Conservation (phyloP, 2,329 filamentous ascomycete genomes). For the Domatiomyces globalis region DNA sequence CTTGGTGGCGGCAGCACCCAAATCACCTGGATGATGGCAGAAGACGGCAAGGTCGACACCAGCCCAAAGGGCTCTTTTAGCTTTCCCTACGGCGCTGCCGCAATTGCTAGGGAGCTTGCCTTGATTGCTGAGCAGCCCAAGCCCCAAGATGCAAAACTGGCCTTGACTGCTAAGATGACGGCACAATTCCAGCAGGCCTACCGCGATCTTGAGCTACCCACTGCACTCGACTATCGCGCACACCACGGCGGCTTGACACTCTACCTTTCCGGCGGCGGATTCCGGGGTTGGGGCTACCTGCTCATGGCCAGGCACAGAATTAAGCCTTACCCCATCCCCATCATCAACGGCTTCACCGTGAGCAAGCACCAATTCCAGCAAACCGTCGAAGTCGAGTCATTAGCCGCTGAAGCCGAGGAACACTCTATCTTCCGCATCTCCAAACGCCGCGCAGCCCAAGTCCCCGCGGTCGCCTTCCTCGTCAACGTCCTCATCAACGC, state of each 20-base stretch:
- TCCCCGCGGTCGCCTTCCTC: conserved; percentile 68
- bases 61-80: conserved; percentile 46
- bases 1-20: conserved; percentile 49
- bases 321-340: conserved; percentile 67
- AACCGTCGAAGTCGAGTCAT: conserved; percentile 64
- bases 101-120: conserved; percentile 42
- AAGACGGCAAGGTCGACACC: conserved; percentile 36
- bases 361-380: conserved; percentile 62
- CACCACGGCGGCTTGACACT: conserved; percentile 46
- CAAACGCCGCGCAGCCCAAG: conserved; percentile 61
- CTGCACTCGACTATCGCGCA: conserved; percentile 32
- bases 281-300: conserved; percentile 80
- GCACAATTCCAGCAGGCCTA: conserved; percentile 48
- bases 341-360: conserved; percentile 65
- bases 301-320: conserved; percentile 64
- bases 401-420: conserved; percentile 42
- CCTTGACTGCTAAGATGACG: conserved; percentile 31
- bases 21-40: conserved; percentile 50
- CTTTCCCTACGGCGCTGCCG: conserved; percentile 57
- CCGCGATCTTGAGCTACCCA: conserved; percentile 41
- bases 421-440: conserved; percentile 55
- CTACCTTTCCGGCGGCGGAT: conserved; percentile 80
- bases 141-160: conserved; percentile 28
- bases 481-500: conserved; percentile 59
- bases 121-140: conserved; percentile 28